phyloP scores from a whole-genome alignment of 1,284 basidiomycete species.

The Marasmius tenuissimus region DNA sequence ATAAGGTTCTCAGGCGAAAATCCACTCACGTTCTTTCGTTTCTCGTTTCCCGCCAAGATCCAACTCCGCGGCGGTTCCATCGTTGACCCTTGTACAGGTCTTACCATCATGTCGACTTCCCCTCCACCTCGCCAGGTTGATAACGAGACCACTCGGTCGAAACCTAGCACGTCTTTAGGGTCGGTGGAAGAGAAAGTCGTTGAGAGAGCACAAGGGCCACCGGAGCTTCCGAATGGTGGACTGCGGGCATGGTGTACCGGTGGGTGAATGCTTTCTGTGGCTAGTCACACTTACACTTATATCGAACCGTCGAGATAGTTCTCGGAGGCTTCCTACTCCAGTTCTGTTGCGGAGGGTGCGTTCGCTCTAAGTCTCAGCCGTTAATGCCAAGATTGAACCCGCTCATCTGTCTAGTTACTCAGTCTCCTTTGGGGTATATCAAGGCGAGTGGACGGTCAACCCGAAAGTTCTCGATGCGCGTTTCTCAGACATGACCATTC shows the following conservation, averaged over 20 bases:
- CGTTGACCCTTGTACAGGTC: neutral
- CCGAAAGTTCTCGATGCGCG: neutral
- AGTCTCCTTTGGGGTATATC: conserved; percentile 41
- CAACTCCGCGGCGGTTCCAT: neutral
- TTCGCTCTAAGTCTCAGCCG: neutral
- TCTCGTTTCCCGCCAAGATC: neutral
- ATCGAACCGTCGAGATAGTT: neutral
- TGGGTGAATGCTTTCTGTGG: neutral
- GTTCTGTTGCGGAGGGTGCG: conserved; percentile 36
- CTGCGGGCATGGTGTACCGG: conserved; percentile 9
- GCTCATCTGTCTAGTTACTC: conserved; percentile 25
- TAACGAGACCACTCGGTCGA: neutral
- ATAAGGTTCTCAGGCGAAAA: neutral
- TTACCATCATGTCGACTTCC: neutral
- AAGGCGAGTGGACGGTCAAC: conserved; percentile 25
- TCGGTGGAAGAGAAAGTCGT: neutral
- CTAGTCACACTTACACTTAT: neutral
- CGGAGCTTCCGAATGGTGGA: conserved; percentile 8
- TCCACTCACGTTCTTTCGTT: neutral
- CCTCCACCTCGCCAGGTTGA: neutral
- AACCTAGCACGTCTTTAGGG: neutral
- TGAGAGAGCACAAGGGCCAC: neutral
- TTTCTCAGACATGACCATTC: neutral
- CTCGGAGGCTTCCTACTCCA: conserved; percentile 24
- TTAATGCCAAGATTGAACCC: neutral